Base-by-base conservation (phyloP, 176 grass and related monocot species). In the Echinochloa phyllopogon region DNA sequence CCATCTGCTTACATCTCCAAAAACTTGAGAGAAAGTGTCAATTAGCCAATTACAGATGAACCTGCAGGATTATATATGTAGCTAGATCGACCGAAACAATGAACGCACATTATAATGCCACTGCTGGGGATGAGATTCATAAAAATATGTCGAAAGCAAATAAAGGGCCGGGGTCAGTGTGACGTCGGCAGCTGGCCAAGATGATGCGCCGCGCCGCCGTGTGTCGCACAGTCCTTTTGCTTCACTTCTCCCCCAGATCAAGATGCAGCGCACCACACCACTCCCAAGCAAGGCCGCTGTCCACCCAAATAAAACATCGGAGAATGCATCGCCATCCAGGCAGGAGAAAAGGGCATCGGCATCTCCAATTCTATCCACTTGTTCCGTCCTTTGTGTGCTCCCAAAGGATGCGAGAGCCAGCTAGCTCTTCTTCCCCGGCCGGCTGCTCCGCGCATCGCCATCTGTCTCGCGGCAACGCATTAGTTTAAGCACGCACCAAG, bases 281-380 rank as follows among this genome's bases (percentile, higher is more conserved):
- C 15, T 82, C 59, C 13, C 43, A 51, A 74, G 73, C 83, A 63
- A 40, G 65, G 55, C 60, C 15, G 58, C 39, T 41, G 66, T 59
- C 84, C 79, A 83, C 79, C 60, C 49, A 62, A 74, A 90, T 78
- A 86, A 82, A 59, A 58, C 49, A 86, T 83, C 79, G 79, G 67
- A 90, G 88, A 83, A 86, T 68, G 84, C 18, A 44, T 90, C 79
- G 29, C 73, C 84, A 61, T 74, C 84, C 8, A 51, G 44, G 67
- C 57, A 2, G 25, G 29, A 37, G 45, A 80, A 90, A 90, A 83
- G 71, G 0, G 57, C 84, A 18, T 57, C 73, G 50, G 58, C 59
- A 83, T 90, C 88, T 86, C 71, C 71, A 36, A 66, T 42, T 50
- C 48, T 83, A 74, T 86, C 66, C 88, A 90, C 88, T 86, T 86